Percentiles rank a stretch among this genome's conserved stretches.
phyloP scores from a whole-genome alignment of 208 protist genomes.

The Leptomonas pyrrhocoris region DNA sequence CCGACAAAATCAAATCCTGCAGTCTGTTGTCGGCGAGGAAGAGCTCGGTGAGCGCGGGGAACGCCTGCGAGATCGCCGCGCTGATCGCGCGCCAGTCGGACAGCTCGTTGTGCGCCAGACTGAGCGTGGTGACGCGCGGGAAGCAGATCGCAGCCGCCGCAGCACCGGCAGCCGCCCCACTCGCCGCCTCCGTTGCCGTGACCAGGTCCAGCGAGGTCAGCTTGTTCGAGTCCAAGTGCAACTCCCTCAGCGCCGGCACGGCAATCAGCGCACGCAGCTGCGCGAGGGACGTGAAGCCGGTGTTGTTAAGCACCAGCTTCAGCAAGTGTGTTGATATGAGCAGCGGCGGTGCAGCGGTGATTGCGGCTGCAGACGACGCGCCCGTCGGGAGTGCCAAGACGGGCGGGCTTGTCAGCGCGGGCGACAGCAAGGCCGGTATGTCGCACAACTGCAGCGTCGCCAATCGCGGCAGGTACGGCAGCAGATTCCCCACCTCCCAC shows the following conservation, averaged over 20 bases:
- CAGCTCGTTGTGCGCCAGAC: constrained; percentile 77
- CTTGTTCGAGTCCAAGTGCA: constrained; percentile 83
- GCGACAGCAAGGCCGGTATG: constrained; percentile 43
- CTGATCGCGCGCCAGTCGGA: constrained; percentile 63
- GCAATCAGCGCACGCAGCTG: constrained; percentile 62
- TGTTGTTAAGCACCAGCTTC: constrained; percentile 84
- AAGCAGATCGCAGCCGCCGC: constrained; percentile 26
- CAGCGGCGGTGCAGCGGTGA: constrained; percentile 22
- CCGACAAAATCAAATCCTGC: constrained; percentile 43
- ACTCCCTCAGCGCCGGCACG: constrained; percentile 57
- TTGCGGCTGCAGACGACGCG: constrained; percentile 15
- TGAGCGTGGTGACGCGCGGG: constrained; percentile 67
- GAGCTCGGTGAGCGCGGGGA: constrained; percentile 64
- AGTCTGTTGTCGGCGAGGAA: constrained; percentile 77
- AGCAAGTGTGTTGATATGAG: constrained; percentile 48
- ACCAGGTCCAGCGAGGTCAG: constrained; percentile 44
- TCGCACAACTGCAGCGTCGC: constrained; percentile 74
- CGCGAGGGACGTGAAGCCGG: constrained; percentile 58
- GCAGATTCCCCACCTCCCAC: constrained; percentile 54
- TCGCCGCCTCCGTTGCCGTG: constrained; percentile 3
- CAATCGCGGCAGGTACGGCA: constrained; percentile 61
- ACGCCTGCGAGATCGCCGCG: constrained; percentile 40
- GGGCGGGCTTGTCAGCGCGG: not conserved
- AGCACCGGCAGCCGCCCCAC: not conserved
- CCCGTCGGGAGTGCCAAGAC: not conserved